Evolutionary conservation across 352 stramenopile genomes (phyloP), one percentile per base, ranked within the genome.

Genomic region (Phytophthora crassamura): DNA sequence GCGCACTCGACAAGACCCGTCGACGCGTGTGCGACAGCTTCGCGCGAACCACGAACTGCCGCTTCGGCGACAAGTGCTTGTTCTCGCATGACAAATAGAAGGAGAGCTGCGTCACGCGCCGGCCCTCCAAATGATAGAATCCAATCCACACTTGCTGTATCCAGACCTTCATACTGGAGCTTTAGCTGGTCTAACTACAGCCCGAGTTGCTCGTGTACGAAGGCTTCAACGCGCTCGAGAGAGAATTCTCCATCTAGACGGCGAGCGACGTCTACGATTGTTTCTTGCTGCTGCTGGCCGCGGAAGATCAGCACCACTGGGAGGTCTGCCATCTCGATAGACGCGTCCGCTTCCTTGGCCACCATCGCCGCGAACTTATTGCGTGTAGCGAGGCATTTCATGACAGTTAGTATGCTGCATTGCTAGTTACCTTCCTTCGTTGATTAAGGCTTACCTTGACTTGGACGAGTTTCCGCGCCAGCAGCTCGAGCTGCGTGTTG

Each of bases 21-120:
- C 75, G 67, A 56, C 70, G 65, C n/a, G 47, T 77, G 43, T 95
- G 87, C 49, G 69, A 83, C 10, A 80, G 75, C 41, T 92, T 91
- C 38, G 46, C 55, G 20, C 65, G 59, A 2, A 63, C 58, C 5
- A 72, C 76, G 25, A 75, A 62, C 40, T 95, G 87, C 72, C 74
- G 77, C 55, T 95, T 90, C 50, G 87, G 85, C 36, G 84, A 92
- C 54, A 75, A 74, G 30, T 95, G 87, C 54, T 50, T 95, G 49
- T 95, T 91, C 58, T 74, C 75, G 7, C 87, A 95, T 61, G 51
- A 74, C 25, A 52, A 57, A 32, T 64, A 74, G 38, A 20, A 58
- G 34, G 25, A 61, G 25, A 57, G 7, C 25, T 4, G 22, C 22
- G n/a, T 25, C 22, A 16, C 11, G 20, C 7, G 14, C 33, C 20